Conservation (phyloP, 129 eudicot genomes). For the Mikania micrantha region DNA sequence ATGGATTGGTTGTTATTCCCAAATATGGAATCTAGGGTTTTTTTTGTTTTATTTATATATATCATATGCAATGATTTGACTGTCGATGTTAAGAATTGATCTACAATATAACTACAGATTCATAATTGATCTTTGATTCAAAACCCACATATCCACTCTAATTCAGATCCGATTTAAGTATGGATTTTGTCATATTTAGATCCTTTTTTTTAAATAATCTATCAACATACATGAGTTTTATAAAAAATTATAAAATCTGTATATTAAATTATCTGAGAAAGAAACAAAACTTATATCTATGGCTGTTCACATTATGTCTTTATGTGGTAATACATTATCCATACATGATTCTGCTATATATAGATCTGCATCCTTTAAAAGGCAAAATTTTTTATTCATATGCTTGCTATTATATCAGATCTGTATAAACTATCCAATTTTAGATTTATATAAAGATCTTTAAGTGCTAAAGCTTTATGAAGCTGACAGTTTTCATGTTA, state of each 20-base stretch:
- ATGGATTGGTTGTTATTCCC: not conserved
- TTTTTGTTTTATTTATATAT: not conserved
- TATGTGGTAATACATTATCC: not conserved
- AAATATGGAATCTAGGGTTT: slow-evolving; percentile 3
- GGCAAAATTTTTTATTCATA: not conserved
- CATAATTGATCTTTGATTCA: not conserved
- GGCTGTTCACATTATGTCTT: not conserved
- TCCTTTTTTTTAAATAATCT: not conserved
- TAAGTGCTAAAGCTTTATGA: not conserved
- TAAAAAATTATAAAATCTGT: not conserved
- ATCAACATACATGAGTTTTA: not conserved
- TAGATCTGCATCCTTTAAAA: slow-evolving; percentile 3
- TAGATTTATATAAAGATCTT: not conserved
- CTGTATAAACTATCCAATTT: not conserved
- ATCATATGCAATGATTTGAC: not conserved
- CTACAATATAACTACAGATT: not conserved
- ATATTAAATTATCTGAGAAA: not conserved
- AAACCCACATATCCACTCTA: not conserved
- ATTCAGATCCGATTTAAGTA: not conserved
- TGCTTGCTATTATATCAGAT: slow-evolving; percentile 2
- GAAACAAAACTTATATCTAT: slow-evolving; percentile 1
- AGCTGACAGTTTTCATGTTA: slow-evolving; percentile 17
- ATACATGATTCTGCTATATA: not conserved
- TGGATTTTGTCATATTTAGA: not conserved
- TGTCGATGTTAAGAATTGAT: not conserved